Evolutionary conservation across 805 yeast genomes (phyloP), one percentile per base, ranked within the genome.

Genomic region (Lipomyces spencermartinsiae): DNA sequence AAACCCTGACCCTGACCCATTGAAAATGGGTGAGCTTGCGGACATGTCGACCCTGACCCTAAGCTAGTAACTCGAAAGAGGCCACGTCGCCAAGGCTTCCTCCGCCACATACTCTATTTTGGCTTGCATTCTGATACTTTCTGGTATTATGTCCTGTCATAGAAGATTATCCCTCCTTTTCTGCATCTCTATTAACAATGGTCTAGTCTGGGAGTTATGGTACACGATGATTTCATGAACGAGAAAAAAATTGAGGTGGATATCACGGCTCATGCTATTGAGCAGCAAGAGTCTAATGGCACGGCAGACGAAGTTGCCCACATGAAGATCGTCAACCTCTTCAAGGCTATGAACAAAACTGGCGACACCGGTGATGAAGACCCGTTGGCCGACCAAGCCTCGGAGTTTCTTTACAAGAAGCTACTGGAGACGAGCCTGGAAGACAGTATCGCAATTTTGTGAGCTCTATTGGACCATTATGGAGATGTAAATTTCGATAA

Each of bases 401-500:
- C 66, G 12, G 57, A 31, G 33, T 66, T 29, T 51, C 29, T 66
- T 4, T 66, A 58, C 43, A 67, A 66, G 25, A 43, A 49, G 19
- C 19, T 66, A 14, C 25, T 66, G 33, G 61, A 59, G 33, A 65
- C 62, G 39, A 43, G 65, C 14, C 9, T 73, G 29, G 80, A 78
- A 1, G 84, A 83, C 43, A 81, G 86, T 0, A 46, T 80, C 0
- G 77, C 77, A 6, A 79, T 84, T 49, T 73, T 87, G 59, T 71
- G 76, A 35, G 81, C 83, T 5, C 65, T 81, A 2, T 79, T 71
- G 0, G 79, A 81, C n/a, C 87, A 85, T 69, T 72, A 72, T 4
- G 82, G 79, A 61, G 89, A 86, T 73, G 82, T 82, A 49, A 85
- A 84, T 73, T 79, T 86, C 68, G 82, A 84, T 10, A 70, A 64